Evolutionary conservation across 2,329 filamentous ascomycete genomes (phyloP).

Genomic region (Tolypocladium tundrense): DNA sequence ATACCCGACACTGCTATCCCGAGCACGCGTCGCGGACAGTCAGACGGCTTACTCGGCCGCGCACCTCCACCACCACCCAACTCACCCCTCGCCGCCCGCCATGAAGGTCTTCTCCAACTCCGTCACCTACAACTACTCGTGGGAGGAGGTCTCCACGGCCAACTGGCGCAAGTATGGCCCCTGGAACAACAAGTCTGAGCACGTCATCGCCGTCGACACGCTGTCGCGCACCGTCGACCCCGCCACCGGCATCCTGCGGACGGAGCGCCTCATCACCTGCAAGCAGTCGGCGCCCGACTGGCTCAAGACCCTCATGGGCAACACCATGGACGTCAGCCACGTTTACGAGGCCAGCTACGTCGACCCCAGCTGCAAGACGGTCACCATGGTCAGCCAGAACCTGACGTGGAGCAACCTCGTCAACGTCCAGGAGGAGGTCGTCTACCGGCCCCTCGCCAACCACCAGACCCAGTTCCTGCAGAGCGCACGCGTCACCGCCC

Average conservation of each 20-base stretch:
- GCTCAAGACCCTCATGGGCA: constrained; percentile 69
- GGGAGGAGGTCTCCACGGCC: constrained; percentile 93
- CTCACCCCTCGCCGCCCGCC: constrained; percentile 8
- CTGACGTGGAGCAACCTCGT: constrained; percentile 86
- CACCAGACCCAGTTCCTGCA: constrained; percentile 73
- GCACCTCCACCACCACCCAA: not conserved
- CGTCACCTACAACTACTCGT: constrained; percentile 93
- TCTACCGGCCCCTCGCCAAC: constrained; percentile 57
- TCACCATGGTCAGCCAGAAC: constrained; percentile 96
- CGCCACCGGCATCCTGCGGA: constrained; percentile 48
- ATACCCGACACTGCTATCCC: not conserved
- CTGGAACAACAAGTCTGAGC: constrained; percentile 97
- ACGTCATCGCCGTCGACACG: constrained; percentile 93
- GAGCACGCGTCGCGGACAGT: not conserved
- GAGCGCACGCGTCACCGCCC: constrained; percentile 82
- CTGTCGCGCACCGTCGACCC: constrained; percentile 57
- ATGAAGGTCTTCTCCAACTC: constrained; percentile 96
- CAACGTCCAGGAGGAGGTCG: constrained; percentile 84
- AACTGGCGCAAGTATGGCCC: constrained; percentile 99
- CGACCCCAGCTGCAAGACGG: constrained; percentile 69
- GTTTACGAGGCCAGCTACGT: constrained; percentile 97
- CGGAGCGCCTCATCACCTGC: constrained; percentile 53
- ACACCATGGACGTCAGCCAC: constrained; percentile 65
- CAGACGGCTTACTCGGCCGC: not conserved
- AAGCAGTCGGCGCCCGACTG: constrained; percentile 61